phyloP scores from a whole-genome alignment of 2,329 filamentous ascomycete species.

The Neofusicoccum ribis region DNA sequence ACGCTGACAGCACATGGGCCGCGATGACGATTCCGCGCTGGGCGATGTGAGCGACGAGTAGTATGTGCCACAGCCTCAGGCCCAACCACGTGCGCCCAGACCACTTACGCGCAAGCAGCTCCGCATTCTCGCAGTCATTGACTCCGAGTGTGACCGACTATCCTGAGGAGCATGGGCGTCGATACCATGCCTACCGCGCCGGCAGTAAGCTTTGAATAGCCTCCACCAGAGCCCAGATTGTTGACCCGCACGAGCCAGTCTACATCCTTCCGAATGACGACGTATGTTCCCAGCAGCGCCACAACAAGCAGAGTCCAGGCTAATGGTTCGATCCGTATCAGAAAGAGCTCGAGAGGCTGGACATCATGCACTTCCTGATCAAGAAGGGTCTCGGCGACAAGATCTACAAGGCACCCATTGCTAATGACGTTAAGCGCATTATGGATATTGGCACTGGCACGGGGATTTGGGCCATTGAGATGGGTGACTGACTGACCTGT shows the following conservation, averaged over 20 bases:
- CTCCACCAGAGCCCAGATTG: neutral
- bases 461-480: constrained; percentile 38
- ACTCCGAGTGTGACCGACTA: constrained; percentile 23
- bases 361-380: constrained; percentile 35
- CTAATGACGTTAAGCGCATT: constrained; percentile 20
- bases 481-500: constrained; percentile 29
- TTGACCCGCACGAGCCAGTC: constrained; percentile 27
- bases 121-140: constrained; percentile 17
- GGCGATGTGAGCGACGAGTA: constrained; percentile 25
- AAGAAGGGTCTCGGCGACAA: constrained; percentile 37
- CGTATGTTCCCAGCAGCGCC: constrained; percentile 23
- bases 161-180: constrained; percentile 28
- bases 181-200: constrained; percentile 29
- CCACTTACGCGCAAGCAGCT: constrained; percentile 23
- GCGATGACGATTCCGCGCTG: constrained; percentile 21
- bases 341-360: constrained; percentile 38
- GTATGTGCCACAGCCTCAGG: constrained; percentile 14
- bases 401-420: constrained; percentile 25
- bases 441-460: constrained; percentile 34
- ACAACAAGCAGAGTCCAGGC: neutral
- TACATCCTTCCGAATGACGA: constrained; percentile 34
- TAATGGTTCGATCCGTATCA: constrained; percentile 19
- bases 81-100: constrained; percentile 12
- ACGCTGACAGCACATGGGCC: no score
- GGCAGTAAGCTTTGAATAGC: constrained; percentile 3